Percentiles rank a stretch among this genome's conserved stretches.
These are phyloP conservation scores for Solanum chilense DNA, from an alignment of 257 asterid genomes.

Conservation along the genomic window DNA sequence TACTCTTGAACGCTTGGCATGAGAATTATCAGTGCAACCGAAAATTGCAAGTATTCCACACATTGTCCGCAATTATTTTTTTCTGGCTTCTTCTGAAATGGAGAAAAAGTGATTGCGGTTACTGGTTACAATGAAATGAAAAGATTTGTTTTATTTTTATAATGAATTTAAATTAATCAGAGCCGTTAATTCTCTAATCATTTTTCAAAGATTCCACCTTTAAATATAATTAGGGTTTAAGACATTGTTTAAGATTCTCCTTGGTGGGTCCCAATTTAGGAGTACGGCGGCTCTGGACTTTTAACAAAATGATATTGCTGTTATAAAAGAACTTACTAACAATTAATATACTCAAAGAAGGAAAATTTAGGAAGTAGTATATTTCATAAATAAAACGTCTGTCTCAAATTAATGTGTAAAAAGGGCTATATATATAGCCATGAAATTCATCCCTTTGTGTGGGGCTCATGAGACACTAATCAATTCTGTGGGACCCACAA, in stretches of 20 bases:
- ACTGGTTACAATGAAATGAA: not conserved
- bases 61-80: constrained; percentile 23
- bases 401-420: too few species aligned
- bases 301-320: not conserved
- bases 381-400: too few species aligned
- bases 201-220: not conserved
- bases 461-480: too few species aligned
- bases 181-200: not conserved
- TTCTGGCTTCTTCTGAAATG: not conserved
- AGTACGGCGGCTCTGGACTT: not conserved
- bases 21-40: constrained; percentile 69
- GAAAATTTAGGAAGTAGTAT: too few species aligned
- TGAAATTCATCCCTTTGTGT: too few species aligned
- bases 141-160: too few species aligned
- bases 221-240: not conserved
- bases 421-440: too few species aligned
- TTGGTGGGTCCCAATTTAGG: not conserved
- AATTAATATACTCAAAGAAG: too few species aligned
- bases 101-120: not conserved
- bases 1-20: constrained; percentile 73
- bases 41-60: constrained; percentile 98
- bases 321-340: too few species aligned
- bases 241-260: not conserved
- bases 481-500: too few species aligned
- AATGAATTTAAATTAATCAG: not conserved